These are phyloP conservation scores for Ogataea pini DNA, from an alignment of 805 yeast genomes.

Conservation along the genomic window DNA sequence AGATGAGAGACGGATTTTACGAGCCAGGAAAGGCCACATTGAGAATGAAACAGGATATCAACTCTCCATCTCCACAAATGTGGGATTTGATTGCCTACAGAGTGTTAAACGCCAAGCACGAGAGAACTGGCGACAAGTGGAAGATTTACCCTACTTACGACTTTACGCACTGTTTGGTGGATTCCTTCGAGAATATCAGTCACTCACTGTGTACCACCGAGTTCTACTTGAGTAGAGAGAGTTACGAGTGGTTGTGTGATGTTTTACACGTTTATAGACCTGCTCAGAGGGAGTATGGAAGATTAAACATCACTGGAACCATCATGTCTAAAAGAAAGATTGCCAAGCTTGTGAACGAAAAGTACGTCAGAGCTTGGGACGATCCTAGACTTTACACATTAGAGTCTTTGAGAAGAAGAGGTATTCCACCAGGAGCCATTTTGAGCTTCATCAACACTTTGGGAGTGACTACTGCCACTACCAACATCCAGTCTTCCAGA, in stretches of 20 bases:
- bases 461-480: slow-evolving; percentile 93
- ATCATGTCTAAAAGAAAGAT: slow-evolving; percentile 94
- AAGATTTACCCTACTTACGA: slow-evolving; percentile 98
- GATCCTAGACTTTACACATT: slow-evolving; percentile 95
- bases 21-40: slow-evolving; percentile 89
- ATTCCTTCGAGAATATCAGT: slow-evolving; percentile 92
- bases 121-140: slow-evolving; percentile 97
- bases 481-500: slow-evolving; percentile 86
- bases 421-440: slow-evolving; percentile 98
- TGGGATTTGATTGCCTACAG: slow-evolving; percentile 99
- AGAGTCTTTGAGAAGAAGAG: slow-evolving; percentile 94
- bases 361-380: slow-evolving; percentile 93
- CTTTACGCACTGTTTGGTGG: slow-evolving; percentile 98
- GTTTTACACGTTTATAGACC: slow-evolving; percentile 94
- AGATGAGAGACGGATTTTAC: slow-evolving; percentile 88
- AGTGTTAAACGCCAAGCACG: slow-evolving; percentile 88
- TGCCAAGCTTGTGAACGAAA: slow-evolving; percentile 83
- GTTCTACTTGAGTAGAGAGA: slow-evolving; percentile 86
- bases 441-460: slow-evolving; percentile 88
- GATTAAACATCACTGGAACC: slow-evolving; percentile 93
- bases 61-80: slow-evolving; percentile 96
- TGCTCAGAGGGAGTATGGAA: slow-evolving; percentile 97
- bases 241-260: slow-evolving; percentile 98
- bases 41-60: slow-evolving; percentile 94
- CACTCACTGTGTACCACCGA: slow-evolving; percentile 97